phyloP scores from a whole-genome alignment of 805 yeast genomes.

The Lachancea sp. region DNA sequence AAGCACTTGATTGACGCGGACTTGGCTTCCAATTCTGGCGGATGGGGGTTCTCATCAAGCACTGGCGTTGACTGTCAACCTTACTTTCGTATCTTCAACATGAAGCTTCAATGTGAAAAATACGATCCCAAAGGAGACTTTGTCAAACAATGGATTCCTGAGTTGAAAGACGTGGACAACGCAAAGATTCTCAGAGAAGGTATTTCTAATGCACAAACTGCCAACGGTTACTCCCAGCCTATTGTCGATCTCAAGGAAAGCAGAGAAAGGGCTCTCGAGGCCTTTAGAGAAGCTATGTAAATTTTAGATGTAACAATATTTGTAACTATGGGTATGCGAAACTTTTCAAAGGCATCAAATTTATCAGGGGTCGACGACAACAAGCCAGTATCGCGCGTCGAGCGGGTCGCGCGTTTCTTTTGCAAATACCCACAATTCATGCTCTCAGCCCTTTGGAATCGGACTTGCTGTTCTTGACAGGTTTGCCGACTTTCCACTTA shows the following conservation, averaged over 20 bases:
- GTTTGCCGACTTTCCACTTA: conserved; percentile 5
- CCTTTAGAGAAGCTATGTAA: conserved; percentile 34
- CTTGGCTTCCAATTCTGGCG: conserved; percentile 48
- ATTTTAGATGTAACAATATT: background rate
- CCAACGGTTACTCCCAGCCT: conserved; percentile 38
- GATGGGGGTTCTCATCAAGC: conserved; percentile 52
- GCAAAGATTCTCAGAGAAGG: conserved; percentile 27
- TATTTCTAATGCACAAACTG: background rate
- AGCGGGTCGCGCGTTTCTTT: too few species aligned
- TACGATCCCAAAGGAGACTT: conserved; percentile 43
- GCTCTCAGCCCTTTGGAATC: background rate
- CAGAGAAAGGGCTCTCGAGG: conserved; percentile 38
- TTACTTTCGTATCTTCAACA: conserved; percentile 50
- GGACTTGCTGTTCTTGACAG: conserved; percentile 4
- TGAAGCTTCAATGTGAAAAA: conserved; percentile 43
- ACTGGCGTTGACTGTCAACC: conserved; percentile 53
- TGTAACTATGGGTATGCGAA: background rate
- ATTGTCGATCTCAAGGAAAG: conserved; percentile 39
- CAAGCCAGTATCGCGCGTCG: too few species aligned
- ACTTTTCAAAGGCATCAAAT: background rate
- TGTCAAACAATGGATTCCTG: conserved; percentile 47
- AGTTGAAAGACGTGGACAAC: conserved; percentile 28
- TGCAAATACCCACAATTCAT: background rate
- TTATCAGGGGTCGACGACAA: too few species aligned
- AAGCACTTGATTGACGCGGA: conserved; percentile 46